Percentiles rank a stretch among this genome's conserved stretches.
Conservation (phyloP, 2,329 filamentous ascomycete genomes). For the Fusarium coicis region DNA sequence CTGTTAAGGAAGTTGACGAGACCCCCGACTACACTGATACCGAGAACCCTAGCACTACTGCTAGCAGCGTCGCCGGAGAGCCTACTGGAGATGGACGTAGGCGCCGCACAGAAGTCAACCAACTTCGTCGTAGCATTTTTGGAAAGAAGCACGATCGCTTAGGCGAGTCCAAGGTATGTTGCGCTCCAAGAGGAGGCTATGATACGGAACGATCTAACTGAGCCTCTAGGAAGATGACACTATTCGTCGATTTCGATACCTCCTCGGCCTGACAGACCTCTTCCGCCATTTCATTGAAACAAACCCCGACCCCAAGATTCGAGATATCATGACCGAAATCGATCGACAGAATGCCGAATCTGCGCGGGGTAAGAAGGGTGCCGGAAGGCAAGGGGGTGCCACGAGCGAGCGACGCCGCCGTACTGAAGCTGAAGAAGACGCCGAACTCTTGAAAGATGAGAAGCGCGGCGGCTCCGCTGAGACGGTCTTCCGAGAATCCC, state of each 20-base stretch:
- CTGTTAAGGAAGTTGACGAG: constrained; percentile 67
- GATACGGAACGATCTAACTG: constrained; percentile 6
- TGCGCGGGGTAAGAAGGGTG: constrained; percentile 76
- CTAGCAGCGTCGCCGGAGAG: constrained; percentile 89
- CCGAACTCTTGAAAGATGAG: constrained; percentile 86
- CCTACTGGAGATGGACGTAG: constrained; percentile 79
- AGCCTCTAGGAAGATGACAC: constrained; percentile 85
- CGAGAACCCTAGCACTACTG: constrained; percentile 75
- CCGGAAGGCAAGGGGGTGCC: constrained; percentile 85
- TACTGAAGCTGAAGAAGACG: constrained; percentile 98
- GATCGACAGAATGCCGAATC: constrained; percentile 89
- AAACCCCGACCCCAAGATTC: constrained; percentile 94
- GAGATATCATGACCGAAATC: constrained; percentile 93
- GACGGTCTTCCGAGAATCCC: constrained; percentile 93
- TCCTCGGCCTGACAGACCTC: constrained; percentile 92
- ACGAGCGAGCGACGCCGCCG: constrained; percentile 81
- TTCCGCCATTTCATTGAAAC: constrained; percentile 99
- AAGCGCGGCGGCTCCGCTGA: constrained; percentile 86
- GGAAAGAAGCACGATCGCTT: constrained; percentile 94
- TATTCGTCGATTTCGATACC: constrained; percentile 91
- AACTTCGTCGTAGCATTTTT: constrained; percentile 90
- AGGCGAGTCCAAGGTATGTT: constrained; percentile 86
- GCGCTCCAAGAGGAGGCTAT: neutral
- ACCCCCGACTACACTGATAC: constrained; percentile 75
- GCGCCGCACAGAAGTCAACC: constrained; percentile 85